Base-by-base conservation (phyloP, 495 filamentous ascomycete species). In the Penicillium egyptiacum region DNA sequence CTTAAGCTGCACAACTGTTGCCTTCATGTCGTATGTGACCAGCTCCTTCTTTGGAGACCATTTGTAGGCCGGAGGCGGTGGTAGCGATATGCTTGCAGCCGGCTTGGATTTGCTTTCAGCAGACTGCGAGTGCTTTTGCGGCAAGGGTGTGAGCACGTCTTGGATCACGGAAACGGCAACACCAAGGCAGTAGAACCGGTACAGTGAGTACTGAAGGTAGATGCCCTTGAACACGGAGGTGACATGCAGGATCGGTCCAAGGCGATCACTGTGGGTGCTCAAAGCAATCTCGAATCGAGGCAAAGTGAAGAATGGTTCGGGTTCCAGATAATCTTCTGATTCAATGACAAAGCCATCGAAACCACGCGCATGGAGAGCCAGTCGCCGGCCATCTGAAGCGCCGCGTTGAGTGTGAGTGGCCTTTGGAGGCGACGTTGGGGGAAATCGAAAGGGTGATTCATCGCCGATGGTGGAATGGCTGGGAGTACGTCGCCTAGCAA, bases 301-400 rank as follows among this genome's bases (percentile, higher is more conserved):
- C 42, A 99, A 80, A 30, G 85, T 87, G 54, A 97, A 70, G 64
- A 97, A 97, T 20, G 92, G 83, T 59, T 96, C 91, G 3, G 86
- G 75, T 60, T 96, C 92, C 75, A 89, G 86, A 43, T 83, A 87
- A 49, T 97, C 91, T 31, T 86, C 81, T 0, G 86, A 88, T 67
- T 98, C 94, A 23, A 97, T 83, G 49, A 97, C 88, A 59, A 92
- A 95, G 1, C 85, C 90, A 66, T 96, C 92, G 16, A 99, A 75
- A 0, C 90, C 91, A 37, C 88, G 81, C 31, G 87, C 80, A 67
- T 96, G 90, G 25, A 98, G 64, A 14, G 88, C 85, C 16, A 99
- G 68, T 20, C 91, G 85, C 56, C 94, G 81, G 9, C 92, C 92
- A 77, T 98, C 92, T 4, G 91, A 91, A 16, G 85, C 79, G 17